A percentile compares a stretch with the other conserved stretches of the same genome.
Evolutionary conservation across 1,284 basidiomycete species (phyloP).

Genomic region (Ganoderma boninense): DNA sequence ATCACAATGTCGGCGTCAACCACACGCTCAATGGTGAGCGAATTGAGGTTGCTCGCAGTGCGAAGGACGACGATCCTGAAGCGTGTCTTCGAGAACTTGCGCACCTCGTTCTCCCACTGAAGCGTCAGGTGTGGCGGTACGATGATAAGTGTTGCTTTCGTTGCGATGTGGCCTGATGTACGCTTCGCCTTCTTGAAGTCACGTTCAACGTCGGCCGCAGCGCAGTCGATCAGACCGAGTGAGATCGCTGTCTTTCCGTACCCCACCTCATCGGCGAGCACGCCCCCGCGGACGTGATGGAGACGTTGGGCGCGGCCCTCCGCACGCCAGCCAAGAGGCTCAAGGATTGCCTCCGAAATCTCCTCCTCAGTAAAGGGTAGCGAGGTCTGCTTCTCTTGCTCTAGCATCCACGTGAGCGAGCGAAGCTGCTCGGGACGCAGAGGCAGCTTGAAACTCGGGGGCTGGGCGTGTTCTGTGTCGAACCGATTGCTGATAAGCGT

Average conservation of each 20-base stretch:
- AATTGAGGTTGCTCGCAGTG: constrained; percentile 78
- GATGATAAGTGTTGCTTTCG: constrained; percentile 84
- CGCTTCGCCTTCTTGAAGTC: constrained; percentile 58
- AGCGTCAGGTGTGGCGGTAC: constrained; percentile 93
- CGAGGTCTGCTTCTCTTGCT: constrained; percentile 75
- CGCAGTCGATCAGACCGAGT: constrained; percentile 84
- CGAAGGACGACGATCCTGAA: constrained; percentile 79
- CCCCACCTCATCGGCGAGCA: constrained; percentile 95
- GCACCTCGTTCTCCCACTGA: constrained; percentile 90
- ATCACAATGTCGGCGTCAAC: constrained; percentile 89
- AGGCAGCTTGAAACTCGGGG: constrained; percentile 77
- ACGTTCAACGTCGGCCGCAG: constrained; percentile 61
- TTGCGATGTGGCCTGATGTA: constrained; percentile 73
- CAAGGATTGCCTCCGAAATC: constrained; percentile 89
- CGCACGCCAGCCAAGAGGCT: constrained; percentile 90
- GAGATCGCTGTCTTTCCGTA: constrained; percentile 98
- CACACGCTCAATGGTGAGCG: constrained; percentile 78
- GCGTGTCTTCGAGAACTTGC: constrained; percentile 78
- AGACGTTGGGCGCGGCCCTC: constrained; percentile 89
- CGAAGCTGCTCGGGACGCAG: constrained; percentile 90
- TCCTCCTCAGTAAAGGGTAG: constrained; percentile 91
- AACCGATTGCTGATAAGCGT: constrained; percentile 79
- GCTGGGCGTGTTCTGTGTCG: constrained; percentile 81
- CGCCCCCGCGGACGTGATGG: constrained; percentile 85
- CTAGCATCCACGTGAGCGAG: constrained; percentile 93